A percentile compares a stretch with the other conserved stretches of the same genome.
Evolutionary conservation across 2,329 filamentous ascomycete genomes (phyloP).

Genomic region (Alternaria hordeiaustralica): DNA sequence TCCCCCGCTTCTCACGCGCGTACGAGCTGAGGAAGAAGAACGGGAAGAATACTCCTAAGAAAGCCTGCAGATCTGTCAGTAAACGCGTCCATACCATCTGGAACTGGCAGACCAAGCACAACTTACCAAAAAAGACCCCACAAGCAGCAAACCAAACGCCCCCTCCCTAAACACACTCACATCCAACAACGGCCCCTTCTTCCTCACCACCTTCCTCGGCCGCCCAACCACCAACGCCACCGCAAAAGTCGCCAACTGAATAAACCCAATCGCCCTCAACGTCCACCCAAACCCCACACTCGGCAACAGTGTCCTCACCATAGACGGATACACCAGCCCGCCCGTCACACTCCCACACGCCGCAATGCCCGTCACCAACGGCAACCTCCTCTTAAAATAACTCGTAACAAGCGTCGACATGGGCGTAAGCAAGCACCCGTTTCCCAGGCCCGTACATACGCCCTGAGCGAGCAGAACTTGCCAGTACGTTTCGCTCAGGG

Average conservation of each 20-base stretch:
- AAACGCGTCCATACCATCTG: neutral
- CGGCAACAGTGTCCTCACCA: conserved; percentile 12
- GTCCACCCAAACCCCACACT: conserved; percentile 62
- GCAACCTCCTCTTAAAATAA: neutral
- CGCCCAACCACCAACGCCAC: neutral
- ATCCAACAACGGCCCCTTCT: neutral
- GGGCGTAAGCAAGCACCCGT: conserved; percentile 12
- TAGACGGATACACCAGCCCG: conserved; percentile 24
- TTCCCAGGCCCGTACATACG: conserved; percentile 32
- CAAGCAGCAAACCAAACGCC: neutral
- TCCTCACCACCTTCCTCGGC: neutral
- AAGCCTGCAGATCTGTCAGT: neutral
- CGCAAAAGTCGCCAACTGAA: neutral
- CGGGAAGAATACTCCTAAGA: neutral
- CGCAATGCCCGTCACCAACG: conserved; percentile 14
- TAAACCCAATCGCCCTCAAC: conserved; percentile 60
- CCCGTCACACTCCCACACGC: conserved; percentile 19
- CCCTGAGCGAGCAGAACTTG: conserved; percentile 43
- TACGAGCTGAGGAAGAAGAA: neutral
- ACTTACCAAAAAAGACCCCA: neutral
- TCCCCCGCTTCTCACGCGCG: neutral
- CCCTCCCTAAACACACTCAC: neutral
- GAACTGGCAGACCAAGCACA: accelerated
- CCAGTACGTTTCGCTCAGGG: conserved; percentile 52
- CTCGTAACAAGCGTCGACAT: neutral